Evolutionary conservation across 441 rosid species (phyloP).

Genomic region (Gossypium laxum): DNA sequence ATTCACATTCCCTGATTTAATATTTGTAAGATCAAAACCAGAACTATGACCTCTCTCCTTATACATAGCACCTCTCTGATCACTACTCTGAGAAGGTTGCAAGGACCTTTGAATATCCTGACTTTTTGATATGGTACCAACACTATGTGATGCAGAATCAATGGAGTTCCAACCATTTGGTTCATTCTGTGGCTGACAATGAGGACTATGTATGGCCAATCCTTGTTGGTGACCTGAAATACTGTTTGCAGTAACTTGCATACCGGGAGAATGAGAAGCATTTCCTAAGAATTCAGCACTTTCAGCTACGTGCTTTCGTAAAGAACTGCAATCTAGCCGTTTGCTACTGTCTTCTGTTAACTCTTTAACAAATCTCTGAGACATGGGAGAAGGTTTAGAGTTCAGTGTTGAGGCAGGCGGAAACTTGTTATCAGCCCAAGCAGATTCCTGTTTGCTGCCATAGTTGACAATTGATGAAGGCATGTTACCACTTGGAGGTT

Average conservation of each 20-base stretch:
- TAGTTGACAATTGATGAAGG: constrained; percentile 19
- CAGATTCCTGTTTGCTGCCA: constrained; percentile 28
- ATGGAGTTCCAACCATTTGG: constrained; percentile 38
- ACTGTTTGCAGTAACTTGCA: constrained; percentile 29
- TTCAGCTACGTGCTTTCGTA: constrained; percentile 38
- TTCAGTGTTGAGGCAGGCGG: constrained; percentile 19
- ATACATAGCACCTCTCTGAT: constrained; percentile 18
- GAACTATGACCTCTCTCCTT: constrained; percentile 32
- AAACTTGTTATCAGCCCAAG: constrained; percentile 32
- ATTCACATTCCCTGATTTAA: constrained; percentile 24
- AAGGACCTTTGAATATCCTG: constrained; percentile 29
- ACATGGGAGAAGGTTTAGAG: constrained; percentile 20
- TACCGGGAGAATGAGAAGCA: constrained; percentile 27
- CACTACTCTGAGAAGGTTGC: constrained; percentile 24
- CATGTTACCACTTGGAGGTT: constrained; percentile 31
- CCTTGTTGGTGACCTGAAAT: constrained; percentile 24
- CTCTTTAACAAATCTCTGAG: constrained; percentile 29
- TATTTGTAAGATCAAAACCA: constrained; percentile 28
- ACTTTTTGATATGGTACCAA: constrained; percentile 25
- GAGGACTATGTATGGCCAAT: constrained; percentile 16
- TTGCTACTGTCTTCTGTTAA: constrained; percentile 34
- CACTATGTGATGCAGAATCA: constrained; percentile 23
- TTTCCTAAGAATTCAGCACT: constrained; percentile 34
- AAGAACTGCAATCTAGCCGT: constrained; percentile 31
- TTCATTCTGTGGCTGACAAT: constrained; percentile 20